Evolutionary conservation across 495 filamentous ascomycete species (phyloP).

Genomic region (Hapsidospora chrysogenum): DNA sequence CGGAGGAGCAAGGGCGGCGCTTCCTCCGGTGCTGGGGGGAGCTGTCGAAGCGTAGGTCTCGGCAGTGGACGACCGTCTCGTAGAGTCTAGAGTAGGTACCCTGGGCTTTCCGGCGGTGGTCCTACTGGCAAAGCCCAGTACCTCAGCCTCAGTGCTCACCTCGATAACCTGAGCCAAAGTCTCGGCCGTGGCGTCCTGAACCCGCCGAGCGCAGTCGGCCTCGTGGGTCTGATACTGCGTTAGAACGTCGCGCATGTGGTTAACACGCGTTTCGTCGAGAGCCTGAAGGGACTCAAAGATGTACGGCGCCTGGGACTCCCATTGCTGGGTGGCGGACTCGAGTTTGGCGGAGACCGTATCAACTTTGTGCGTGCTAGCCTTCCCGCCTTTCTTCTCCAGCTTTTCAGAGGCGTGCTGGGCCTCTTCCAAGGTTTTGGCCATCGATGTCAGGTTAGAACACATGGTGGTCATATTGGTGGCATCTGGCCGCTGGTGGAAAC

Average conservation of each 20-base stretch:
- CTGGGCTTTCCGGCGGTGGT: constrained; percentile 31
- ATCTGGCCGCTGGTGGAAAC: constrained; percentile 53
- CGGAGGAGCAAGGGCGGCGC: too few relatives aligned
- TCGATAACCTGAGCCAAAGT: constrained; percentile 77
- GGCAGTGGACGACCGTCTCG: constrained; percentile 20
- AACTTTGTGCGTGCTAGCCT: constrained; percentile 64
- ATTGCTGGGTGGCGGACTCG: constrained; percentile 64
- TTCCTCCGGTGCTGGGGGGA: constrained; percentile 13
- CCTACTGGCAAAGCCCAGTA: constrained; percentile 59
- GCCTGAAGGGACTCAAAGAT: constrained; percentile 91
- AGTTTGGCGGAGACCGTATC: constrained; percentile 57
- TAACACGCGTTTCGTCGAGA: constrained; percentile 74
- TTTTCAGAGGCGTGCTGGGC: constrained; percentile 83
- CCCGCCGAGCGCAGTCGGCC: constrained; percentile 69
- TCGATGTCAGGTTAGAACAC: constrained; percentile 56
- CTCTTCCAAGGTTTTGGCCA: constrained; percentile 72
- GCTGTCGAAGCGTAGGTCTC: constrained; percentile 14
- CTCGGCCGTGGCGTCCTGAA: constrained; percentile 57
- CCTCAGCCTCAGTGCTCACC: constrained; percentile 75
- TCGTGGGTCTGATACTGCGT: constrained; percentile 91
- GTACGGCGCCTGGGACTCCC: constrained; percentile 91
- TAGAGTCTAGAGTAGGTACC: constrained; percentile 23
- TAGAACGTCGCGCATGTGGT: constrained; percentile 81
- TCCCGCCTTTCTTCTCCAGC: constrained; percentile 60
- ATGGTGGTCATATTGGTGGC: constrained; percentile 74